phyloP scores from a whole-genome alignment of 2,329 filamentous ascomycete species.

The Ophiostoma sp. region DNA sequence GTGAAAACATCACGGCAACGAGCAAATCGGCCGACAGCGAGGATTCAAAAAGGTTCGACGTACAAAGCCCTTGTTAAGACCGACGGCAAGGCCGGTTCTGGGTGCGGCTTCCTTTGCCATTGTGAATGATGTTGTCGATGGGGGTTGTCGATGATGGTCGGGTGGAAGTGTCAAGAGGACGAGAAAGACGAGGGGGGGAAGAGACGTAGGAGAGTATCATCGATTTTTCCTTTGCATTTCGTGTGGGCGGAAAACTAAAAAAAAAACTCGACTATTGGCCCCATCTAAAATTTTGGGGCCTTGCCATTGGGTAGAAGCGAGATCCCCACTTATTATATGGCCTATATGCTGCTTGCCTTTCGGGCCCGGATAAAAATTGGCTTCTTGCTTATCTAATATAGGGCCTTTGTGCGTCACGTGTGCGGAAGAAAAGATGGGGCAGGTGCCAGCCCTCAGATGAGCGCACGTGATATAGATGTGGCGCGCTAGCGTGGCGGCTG shows the following conservation, averaged over 20 bases:
- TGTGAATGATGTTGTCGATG: slow-evolving; percentile 27
- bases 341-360: neutral
- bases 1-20: neutral
- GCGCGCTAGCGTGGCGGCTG: neutral
- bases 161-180: slow-evolving; percentile 18
- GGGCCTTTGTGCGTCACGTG: slow-evolving; percentile 20
- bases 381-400: neutral
- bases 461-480: neutral
- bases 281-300: neutral
- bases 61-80: slow-evolving; percentile 48
- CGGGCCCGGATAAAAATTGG: slow-evolving; percentile 12
- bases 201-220: slow-evolving; percentile 12
- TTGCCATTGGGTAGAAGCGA: neutral
- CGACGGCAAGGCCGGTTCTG: slow-evolving; percentile 55
- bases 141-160: slow-evolving; percentile 30
- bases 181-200: slow-evolving; percentile 12
- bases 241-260: slow-evolving; percentile 19
- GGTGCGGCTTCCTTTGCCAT: slow-evolving; percentile 58
- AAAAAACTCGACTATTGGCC: slow-evolving; percentile 7
- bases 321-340: neutral
- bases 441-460: neutral
- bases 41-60: slow-evolving; percentile 14
- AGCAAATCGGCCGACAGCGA: neutral
- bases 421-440: neutral
- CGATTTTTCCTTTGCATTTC: slow-evolving; percentile 16